Conservation (phyloP, 2,329 filamentous ascomycete species). For the Botrytis sinoallii region DNA sequence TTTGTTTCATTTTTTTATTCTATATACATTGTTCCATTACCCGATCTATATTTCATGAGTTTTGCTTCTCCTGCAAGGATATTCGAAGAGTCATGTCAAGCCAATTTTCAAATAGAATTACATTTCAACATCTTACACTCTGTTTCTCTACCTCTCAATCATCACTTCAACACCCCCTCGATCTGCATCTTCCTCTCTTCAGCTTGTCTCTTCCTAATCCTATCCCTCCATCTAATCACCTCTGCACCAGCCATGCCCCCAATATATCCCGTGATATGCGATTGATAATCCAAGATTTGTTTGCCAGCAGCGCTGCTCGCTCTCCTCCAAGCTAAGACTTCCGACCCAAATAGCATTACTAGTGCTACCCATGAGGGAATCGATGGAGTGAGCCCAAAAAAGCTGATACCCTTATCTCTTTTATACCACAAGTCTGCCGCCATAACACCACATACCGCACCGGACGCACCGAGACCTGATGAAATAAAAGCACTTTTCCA, state of each 20-base stretch:
- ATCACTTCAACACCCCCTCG: slow-evolving; percentile 19
- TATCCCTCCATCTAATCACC: slow-evolving; percentile 30
- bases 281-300: slow-evolving; percentile 39
- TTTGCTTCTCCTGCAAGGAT: neutral
- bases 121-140: neutral
- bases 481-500: slow-evolving; percentile 40
- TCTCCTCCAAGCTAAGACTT: slow-evolving; percentile 44
- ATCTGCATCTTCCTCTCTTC: slow-evolving; percentile 28
- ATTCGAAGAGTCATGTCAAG: neutral
- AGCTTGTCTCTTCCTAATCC: slow-evolving; percentile 28
- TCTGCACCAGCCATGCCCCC: slow-evolving; percentile 34
- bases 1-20: neutral
- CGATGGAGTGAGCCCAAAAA: slow-evolving; percentile 54
- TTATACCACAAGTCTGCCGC: slow-evolving; percentile 62
- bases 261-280: slow-evolving; percentile 40
- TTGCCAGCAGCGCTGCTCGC: slow-evolving; percentile 5
- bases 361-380: slow-evolving; percentile 55
- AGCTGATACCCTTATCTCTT: slow-evolving; percentile 53
- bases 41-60: neutral
- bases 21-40: neutral
- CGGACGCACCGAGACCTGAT: slow-evolving; percentile 64
- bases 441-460: slow-evolving; percentile 58
- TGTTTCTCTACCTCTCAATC: no score
- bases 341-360: slow-evolving; percentile 50
- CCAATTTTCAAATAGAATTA: neutral